Percentiles rank a stretch among this genome's conserved stretches.
Conservation (phyloP, 257 asterid genomes). For the Mentha longifolia region DNA sequence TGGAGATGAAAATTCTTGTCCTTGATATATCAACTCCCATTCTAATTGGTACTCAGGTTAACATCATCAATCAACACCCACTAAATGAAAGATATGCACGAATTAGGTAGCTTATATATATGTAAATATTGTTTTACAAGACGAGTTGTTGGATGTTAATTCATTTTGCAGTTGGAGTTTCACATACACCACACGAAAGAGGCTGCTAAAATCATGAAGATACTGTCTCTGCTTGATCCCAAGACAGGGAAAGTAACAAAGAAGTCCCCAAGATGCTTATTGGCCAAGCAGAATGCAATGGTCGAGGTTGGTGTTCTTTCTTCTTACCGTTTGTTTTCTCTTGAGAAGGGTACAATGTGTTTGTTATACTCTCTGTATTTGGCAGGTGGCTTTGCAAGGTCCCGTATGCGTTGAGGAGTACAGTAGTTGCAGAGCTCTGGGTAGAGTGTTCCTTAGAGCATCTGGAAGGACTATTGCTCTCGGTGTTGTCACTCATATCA, state of each 20-base stretch:
- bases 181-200: slow-evolving; percentile 87
- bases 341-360: no score
- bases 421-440: slow-evolving; percentile 64
- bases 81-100: no score
- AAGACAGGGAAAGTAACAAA: slow-evolving; percentile 79
- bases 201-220: slow-evolving; percentile 73
- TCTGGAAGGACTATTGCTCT: slow-evolving; percentile 87
- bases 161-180: slow-evolving; percentile 70
- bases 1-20: slow-evolving; percentile 82
- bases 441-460: slow-evolving; percentile 85
- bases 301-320: slow-evolving; percentile 65
- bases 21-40: slow-evolving; percentile 72
- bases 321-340: not conserved
- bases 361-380: not conserved
- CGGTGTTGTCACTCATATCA: slow-evolving; percentile 69
- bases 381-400: slow-evolving; percentile 72
- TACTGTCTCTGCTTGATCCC: slow-evolving; percentile 76
- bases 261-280: slow-evolving; percentile 82
- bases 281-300: slow-evolving; percentile 84
- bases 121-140: not conserved
- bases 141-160: not conserved
- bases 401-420: slow-evolving; percentile 83
- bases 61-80: not conserved
- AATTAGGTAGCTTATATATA: no score
- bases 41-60: slow-evolving; percentile 89